Evolutionary conservation across 1,284 basidiomycete genomes (phyloP).

Genomic region (Boletus austroedulis): DNA sequence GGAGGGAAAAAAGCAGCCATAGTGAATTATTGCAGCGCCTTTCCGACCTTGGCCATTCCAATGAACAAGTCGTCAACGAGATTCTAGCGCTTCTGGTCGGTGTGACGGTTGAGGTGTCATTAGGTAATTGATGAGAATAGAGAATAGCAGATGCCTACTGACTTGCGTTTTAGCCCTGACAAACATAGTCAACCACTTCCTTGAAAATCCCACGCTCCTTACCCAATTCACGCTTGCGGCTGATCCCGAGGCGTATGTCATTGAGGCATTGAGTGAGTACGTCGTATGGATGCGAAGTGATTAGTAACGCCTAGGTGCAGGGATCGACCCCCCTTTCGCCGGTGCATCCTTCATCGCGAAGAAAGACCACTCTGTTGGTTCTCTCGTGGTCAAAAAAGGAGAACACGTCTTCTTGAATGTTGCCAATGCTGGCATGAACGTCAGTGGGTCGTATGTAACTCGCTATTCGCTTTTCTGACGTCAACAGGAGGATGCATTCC

Average conservation of each 20-base stretch:
- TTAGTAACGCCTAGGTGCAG: conserved; percentile 28
- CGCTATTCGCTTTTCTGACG: neutral
- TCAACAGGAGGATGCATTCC: conserved; percentile 47
- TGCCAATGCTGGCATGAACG: conserved; percentile 52
- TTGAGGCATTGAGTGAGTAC: conserved; percentile 65
- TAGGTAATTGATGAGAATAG: conserved; percentile 49
- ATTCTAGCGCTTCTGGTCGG: conserved; percentile 70
- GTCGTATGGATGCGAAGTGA: neutral
- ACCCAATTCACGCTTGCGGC: no score
- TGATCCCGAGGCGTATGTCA: conserved; percentile 51
- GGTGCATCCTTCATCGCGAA: conserved; percentile 41
- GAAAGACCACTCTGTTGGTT: conserved; percentile 44
- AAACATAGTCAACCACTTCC: conserved; percentile 56
- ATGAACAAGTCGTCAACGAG: conserved; percentile 62
- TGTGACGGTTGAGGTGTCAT: conserved; percentile 63
- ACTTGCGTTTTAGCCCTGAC: conserved; percentile 41
- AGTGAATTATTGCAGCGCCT: conserved; percentile 57
- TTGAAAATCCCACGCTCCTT: no score
- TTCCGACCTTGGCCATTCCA: conserved; percentile 50
- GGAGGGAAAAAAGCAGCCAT: conserved; percentile 47
- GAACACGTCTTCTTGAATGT: conserved; percentile 62
- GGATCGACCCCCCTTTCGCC: conserved; percentile 49
- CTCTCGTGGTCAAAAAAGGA: conserved; percentile 42
- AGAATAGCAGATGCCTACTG: neutral
- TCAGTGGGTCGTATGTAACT: conserved; percentile 24